Evolutionary conservation across 306 rosid genomes (phyloP), one percentile per base, ranked within the genome.

Genomic region (Dryas octopetala): DNA sequence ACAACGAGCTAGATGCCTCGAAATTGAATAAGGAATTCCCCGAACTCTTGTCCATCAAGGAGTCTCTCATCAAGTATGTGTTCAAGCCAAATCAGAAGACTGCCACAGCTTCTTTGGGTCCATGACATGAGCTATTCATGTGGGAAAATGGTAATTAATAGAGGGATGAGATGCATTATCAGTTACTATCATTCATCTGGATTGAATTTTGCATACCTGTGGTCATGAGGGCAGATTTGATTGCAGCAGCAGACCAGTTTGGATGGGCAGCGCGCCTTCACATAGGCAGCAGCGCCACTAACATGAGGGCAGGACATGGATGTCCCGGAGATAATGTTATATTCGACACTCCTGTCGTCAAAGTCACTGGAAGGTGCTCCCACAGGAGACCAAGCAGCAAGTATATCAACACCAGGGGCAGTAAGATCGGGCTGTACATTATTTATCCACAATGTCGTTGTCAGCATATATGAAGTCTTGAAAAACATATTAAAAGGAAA

Each of bases 11-110:
- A 0, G 98, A 93, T 14, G 81, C 95, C 0, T 19, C 79, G 0
- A 90, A 93, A 61, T 82, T 93, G 84, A 87, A 85, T 75, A 65
- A 85, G 2, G 91, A 90, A 68, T 93, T 93, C 77, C 98, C 98
- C 2, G 78, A 89, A 16, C 95, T 93, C 60, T 70, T 90, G 77
- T 71, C 98, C 48, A 90, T 93, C 86, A 90, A 90, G 89, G 97
- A 93, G 45, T 93, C 98, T 1, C 93, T 93, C 54, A 64, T 93
- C 67, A 88, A 93, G 90, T 32, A 89, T 65, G 97, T 93, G 0
- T 93, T 89, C 77, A 55, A 89, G 80, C 96, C 96, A 40, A 93
- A 89, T 63, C 83, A 83, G 66, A 89, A 88, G 82, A 69, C 73
- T 19, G 15, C 66, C 45, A 59, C 58, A 51, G 23, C 23, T 19